Evolutionary conservation across 257 asterid genomes (phyloP).

Genomic region (Thymus quinquecostatus): DNA sequence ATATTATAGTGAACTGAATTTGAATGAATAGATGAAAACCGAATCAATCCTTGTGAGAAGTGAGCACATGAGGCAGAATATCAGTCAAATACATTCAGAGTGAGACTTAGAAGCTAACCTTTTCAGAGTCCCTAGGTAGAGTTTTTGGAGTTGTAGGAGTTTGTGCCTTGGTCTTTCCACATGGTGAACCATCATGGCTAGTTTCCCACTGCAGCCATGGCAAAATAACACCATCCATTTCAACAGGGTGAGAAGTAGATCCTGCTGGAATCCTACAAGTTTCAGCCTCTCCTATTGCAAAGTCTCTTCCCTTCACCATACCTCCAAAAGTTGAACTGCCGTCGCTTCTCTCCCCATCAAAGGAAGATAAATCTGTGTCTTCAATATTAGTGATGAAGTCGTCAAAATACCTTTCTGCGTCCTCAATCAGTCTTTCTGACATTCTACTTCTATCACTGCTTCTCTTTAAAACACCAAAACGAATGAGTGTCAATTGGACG

Average conservation of each 20-base stretch:
- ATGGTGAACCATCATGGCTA: conserved; percentile 52
- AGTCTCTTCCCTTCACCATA: conserved; percentile 44
- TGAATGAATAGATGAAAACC: conserved; percentile 5
- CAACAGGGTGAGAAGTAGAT: conserved; percentile 48
- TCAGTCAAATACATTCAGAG: conserved; percentile 2
- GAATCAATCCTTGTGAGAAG: background rate
- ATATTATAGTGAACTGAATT: background rate
- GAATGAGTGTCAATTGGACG: background rate
- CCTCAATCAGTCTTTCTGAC: conserved; percentile 64
- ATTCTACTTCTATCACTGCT: conserved; percentile 62
- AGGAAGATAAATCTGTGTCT: conserved; percentile 89
- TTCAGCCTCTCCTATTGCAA: conserved; percentile 41
- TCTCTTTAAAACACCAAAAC: conserved; percentile 56
- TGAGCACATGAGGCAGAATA: background rate
- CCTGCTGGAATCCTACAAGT: conserved; percentile 49
- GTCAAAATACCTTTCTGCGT: conserved; percentile 81
- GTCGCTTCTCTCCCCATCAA: conserved; percentile 96
- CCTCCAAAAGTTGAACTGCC: conserved; percentile 74
- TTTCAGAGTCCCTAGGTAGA: conserved; percentile 47
- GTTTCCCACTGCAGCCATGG: conserved; percentile 98
- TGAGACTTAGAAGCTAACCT: conserved; percentile 46
- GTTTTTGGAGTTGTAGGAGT: conserved; percentile 57
- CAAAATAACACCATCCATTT: conserved; percentile 72
- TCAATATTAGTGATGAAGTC: conserved; percentile 82
- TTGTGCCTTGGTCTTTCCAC: conserved; percentile 37